Evolutionary conservation across 1,284 basidiomycete genomes (phyloP).

Genomic region (Pseudozyma sp.): DNA sequence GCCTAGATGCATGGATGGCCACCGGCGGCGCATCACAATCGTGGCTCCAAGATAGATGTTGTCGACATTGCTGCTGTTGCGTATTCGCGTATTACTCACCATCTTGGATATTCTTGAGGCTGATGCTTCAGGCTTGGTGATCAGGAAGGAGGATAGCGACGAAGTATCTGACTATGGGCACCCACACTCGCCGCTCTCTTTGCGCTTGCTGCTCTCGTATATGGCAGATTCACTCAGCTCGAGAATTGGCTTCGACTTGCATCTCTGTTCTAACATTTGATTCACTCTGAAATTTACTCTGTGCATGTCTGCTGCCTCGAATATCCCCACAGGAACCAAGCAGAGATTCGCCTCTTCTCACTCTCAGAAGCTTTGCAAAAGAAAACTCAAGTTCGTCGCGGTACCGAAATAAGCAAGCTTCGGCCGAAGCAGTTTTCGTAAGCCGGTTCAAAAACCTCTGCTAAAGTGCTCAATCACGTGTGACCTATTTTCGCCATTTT

Average conservation of each 20-base stretch:
- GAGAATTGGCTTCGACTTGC: neutral
- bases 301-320: neutral
- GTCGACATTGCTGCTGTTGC: constrained; percentile 4
- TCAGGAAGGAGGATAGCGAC: constrained; percentile 43
- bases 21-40: constrained; percentile 9
- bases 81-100: constrained; percentile 28
- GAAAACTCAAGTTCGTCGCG: neutral
- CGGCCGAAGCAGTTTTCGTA: neutral
- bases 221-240: no score
- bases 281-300: neutral
- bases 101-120: constrained; percentile 53
- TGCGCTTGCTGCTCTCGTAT: neutral
- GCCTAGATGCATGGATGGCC: constrained; percentile 17
- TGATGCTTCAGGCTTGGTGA: constrained; percentile 53
- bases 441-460: neutral
- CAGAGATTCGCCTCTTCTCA: neutral
- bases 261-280: neutral
- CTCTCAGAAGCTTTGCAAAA: neutral
- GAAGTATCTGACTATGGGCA: constrained; percentile 16
- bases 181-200: neutral
- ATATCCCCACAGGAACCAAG: neutral
- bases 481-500: neutral
- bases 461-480: neutral
- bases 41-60: neutral
- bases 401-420: neutral